Conservation (phyloP, 2,329 filamentous ascomycete genomes). For the Trichoderma koningiopsis region DNA sequence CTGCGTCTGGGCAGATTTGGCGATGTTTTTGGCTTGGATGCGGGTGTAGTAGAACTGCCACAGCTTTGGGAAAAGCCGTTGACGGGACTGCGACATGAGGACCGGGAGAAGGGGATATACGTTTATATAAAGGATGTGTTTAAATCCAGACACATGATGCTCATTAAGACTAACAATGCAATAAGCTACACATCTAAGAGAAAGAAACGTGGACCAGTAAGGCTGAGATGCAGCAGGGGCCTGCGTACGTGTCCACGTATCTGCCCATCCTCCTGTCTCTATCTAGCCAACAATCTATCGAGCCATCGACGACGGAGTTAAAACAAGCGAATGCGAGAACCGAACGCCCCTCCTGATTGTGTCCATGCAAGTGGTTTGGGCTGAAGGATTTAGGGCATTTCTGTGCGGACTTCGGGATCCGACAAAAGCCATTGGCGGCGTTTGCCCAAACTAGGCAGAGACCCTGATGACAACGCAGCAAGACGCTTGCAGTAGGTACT, state of each 20-base stretch:
- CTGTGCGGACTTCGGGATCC: background rate
- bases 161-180: background rate
- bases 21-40: background rate
- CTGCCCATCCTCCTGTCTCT: background rate
- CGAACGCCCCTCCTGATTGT: background rate
- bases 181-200: background rate
- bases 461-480: no score
- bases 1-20: background rate
- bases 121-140: background rate
- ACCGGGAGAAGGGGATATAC: background rate
- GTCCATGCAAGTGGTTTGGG: background rate
- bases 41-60: slow-evolving; percentile 4
- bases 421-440: background rate
- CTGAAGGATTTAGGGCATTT: background rate
- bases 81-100: slow-evolving; percentile 32
- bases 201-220: background rate
- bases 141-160: background rate
- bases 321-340: background rate
- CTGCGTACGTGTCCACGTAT: background rate
- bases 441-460: background rate
- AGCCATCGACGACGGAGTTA: background rate
- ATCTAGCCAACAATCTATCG: background rate
- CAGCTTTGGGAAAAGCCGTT: slow-evolving; percentile 17
- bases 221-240: background rate
- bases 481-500: no score